Evolutionary conservation across 1,139 yeast genomes (phyloP).

Genomic region (Blastobotrys capitulatus): DNA sequence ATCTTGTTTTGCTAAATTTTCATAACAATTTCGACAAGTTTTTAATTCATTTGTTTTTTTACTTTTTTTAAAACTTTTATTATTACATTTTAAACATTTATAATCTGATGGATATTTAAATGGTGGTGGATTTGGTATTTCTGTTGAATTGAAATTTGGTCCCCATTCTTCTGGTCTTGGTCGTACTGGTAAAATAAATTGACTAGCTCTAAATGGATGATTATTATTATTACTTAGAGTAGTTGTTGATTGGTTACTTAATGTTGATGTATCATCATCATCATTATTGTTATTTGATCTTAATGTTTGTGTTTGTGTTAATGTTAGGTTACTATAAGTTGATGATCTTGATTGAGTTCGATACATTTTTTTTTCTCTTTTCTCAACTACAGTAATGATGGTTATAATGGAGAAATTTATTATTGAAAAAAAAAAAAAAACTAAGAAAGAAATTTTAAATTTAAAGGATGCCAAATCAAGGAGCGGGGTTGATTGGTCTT

Average conservation of each 20-base stretch:
- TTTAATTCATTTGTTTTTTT: conserved; percentile 30
- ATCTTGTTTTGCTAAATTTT: conserved; percentile 44
- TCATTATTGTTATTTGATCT: background rate
- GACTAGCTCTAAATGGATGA: conserved; percentile 1
- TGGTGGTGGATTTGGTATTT: conserved; percentile 39
- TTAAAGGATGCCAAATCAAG: too few relatives aligned
- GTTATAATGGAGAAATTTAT: too few relatives aligned
- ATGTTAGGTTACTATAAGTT: background rate
- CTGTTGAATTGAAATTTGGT: conserved; percentile 3
- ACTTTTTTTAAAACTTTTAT: conserved; percentile 56
- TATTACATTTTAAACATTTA: conserved; percentile 63
- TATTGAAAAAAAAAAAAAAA: too few relatives aligned
- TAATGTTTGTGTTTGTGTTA: background rate
- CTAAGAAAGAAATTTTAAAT: too few relatives aligned
- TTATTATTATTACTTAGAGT: background rate
- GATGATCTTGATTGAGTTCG: too few relatives aligned
- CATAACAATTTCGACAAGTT: conserved; percentile 71
- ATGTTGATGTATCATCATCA: background rate
- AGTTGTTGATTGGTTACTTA: background rate
- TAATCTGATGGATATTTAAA: conserved; percentile 61
- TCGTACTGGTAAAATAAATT: conserved; percentile 9
- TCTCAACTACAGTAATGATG: too few relatives aligned
- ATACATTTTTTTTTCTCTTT: too few relatives aligned
- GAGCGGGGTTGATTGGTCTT: too few relatives aligned
- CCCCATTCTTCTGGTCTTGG: conserved; percentile 7